Conservation (phyloP, 495 filamentous ascomycete genomes). For the Penicillium maclennaniae region DNA sequence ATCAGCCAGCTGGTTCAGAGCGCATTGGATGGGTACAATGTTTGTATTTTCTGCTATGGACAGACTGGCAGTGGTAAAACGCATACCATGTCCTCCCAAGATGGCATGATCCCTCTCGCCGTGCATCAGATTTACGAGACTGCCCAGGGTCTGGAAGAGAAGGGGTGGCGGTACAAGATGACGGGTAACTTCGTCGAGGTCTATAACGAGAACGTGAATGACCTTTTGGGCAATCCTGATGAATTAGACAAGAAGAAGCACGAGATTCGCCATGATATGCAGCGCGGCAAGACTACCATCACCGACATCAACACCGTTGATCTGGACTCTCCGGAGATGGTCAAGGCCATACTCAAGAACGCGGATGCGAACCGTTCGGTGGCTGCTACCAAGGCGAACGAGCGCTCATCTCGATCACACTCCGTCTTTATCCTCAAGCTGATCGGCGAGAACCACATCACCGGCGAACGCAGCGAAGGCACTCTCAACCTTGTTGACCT, state of each 20-base stretch:
- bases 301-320: constrained; percentile 76
- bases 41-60: constrained; percentile 98
- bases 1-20: constrained; percentile 97
- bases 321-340: constrained; percentile 73
- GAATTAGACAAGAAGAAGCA: constrained; percentile 82
- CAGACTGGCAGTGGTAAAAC: constrained; percentile 98
- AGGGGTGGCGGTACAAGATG: constrained; percentile 93
- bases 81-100: constrained; percentile 85
- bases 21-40: constrained; percentile 95
- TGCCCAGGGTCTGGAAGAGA: constrained; percentile 73
- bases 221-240: constrained; percentile 75
- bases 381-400: constrained; percentile 93
- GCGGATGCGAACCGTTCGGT: constrained; percentile 84
- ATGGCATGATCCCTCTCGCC: constrained; percentile 95
- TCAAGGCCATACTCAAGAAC: constrained; percentile 70
- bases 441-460: constrained; percentile 72
- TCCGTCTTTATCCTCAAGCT: constrained; percentile 95
- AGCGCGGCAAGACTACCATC: constrained; percentile 76
- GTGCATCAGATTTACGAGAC: constrained; percentile 91
- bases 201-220: constrained; percentile 96
- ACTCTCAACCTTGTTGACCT: constrained; percentile 96
- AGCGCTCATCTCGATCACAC: constrained; percentile 88
- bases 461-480: constrained; percentile 81
- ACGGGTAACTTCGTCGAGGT: constrained; percentile 97
- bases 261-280: constrained; percentile 84